A percentile compares a stretch with the other conserved stretches of the same genome.
These are phyloP conservation scores for Clarireedia paspali DNA, from an alignment of 2,329 filamentous ascomycete genomes.

Conservation along the genomic window DNA sequence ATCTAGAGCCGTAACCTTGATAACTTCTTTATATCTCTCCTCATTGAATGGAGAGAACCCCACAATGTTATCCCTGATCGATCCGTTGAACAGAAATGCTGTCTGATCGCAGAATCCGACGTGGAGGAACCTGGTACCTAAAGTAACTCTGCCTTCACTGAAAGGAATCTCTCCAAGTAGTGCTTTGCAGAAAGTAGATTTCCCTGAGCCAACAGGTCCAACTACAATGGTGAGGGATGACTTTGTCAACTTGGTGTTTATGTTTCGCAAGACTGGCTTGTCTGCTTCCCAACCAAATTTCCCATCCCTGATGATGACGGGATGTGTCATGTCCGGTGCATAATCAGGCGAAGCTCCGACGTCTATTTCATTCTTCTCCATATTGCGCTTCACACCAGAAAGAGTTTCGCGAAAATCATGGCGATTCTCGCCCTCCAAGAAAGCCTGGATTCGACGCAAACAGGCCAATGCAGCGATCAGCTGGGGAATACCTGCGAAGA, in stretches of 20 bases:
- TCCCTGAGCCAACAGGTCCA: conserved; percentile 28
- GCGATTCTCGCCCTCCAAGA: conserved; percentile 15
- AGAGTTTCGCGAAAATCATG: conserved; percentile 12
- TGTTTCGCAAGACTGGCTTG: conserved; percentile 17
- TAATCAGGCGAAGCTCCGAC: not conserved
- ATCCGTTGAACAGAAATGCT: conserved; percentile 36
- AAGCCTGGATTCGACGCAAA: conserved; percentile 8
- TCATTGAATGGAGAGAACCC: conserved; percentile 24
- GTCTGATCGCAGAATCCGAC: conserved; percentile 37
- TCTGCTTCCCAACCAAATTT: conserved; percentile 25
- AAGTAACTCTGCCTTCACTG: conserved; percentile 19
- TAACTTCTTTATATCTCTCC: conserved; percentile 20
- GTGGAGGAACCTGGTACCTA: conserved; percentile 11
- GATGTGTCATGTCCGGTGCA: not conserved
- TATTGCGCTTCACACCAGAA: conserved; percentile 3
- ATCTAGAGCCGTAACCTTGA: conserved; percentile 18
- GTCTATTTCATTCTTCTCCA: conserved; percentile 1
- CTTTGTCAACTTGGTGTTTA: conserved; percentile 12
- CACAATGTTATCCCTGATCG: conserved; percentile 33
- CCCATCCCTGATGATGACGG: conserved; percentile 16
- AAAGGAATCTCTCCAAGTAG: conserved; percentile 31
- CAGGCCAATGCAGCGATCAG: conserved; percentile 13
- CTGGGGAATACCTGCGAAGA: conserved; percentile 17
- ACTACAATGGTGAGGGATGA: conserved; percentile 23
- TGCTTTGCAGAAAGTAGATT: conserved; percentile 30